phyloP scores from a whole-genome alignment of 768 basidiomycete species.

The Leucocoprinus birnbaumii region DNA sequence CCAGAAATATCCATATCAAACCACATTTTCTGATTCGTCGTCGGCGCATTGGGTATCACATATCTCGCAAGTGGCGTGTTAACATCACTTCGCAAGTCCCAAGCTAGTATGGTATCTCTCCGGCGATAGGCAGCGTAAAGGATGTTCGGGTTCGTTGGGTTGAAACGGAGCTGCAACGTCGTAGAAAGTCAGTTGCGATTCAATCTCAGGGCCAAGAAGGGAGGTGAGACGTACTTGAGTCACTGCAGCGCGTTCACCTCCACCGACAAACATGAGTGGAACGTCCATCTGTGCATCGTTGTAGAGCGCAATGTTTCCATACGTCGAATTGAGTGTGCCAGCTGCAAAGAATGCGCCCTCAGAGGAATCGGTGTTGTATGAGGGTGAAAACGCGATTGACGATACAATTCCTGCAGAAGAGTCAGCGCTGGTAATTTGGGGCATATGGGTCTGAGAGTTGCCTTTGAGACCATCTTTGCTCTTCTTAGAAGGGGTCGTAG shows the following conservation, averaged over 20 bases:
- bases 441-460: conserved; percentile 22
- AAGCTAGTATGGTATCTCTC: conserved; percentile 58
- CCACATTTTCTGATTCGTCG: conserved; percentile 73
- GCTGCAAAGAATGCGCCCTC: conserved; percentile 68
- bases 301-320: conserved; percentile 64
- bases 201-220: background rate
- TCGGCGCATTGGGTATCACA: conserved; percentile 6
- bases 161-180: conserved; percentile 47
- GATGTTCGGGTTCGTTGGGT: conserved; percentile 65
- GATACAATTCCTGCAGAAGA: conserved; percentile 76
- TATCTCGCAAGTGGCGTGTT: conserved; percentile 39
- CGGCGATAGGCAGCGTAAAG: conserved; percentile 81
- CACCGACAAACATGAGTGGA: conserved; percentile 63
- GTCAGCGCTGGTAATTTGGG: background rate
- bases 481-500: conserved; percentile 71
- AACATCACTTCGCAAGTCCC: conserved; percentile 72
- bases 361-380: conserved; percentile 45
- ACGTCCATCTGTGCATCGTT: conserved; percentile 51
- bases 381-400: conserved; percentile 71
- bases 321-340: conserved; percentile 60
- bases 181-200: background rate
- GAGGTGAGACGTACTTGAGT: conserved; percentile 41
- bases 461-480: conserved; percentile 89
- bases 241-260: conserved; percentile 47
- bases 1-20: conserved; percentile 79